These are phyloP conservation scores for Alternaria atra DNA, from an alignment of 2,329 filamentous ascomycete genomes.

Conservation along the genomic window DNA sequence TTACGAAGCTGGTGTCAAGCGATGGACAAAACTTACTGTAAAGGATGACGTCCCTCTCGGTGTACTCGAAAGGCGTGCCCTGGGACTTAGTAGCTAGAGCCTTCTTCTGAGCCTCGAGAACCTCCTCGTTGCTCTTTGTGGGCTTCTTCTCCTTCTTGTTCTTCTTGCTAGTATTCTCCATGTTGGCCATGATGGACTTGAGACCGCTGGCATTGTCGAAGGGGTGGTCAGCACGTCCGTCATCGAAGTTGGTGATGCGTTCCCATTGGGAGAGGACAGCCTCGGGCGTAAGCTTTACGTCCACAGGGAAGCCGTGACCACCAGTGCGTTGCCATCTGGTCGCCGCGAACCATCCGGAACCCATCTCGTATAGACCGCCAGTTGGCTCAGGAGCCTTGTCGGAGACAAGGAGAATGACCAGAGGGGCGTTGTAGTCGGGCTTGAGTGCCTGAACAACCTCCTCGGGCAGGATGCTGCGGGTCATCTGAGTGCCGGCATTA, in stretches of 20 bases:
- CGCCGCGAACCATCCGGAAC: conserved; percentile 89
- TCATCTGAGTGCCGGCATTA: conserved; percentile 96
- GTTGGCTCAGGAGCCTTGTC: conserved; percentile 89
- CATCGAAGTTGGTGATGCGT: conserved; percentile 85
- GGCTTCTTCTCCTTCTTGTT: conserved; percentile 56
- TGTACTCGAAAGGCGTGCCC: conserved; percentile 81
- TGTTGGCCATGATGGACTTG: conserved; percentile 83
- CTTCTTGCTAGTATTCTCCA: conserved; percentile 73
- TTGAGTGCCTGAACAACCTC: conserved; percentile 99
- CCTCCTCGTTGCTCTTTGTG: conserved; percentile 66
- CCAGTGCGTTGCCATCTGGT: conserved; percentile 95
- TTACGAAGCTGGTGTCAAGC: background rate
- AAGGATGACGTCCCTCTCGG: conserved; percentile 87
- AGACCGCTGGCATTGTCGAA: conserved; percentile 78
- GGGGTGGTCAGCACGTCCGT: conserved; percentile 87
- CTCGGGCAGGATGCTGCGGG: conserved; percentile 90
- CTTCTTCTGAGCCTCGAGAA: conserved; percentile 77
- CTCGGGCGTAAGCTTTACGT: conserved; percentile 81
- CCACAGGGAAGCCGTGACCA: conserved; percentile 89
- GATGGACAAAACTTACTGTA: conserved; percentile 67
- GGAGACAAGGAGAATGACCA: conserved; percentile 85
- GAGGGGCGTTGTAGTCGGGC: conserved; percentile 95
- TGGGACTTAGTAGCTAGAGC: conserved; percentile 76
- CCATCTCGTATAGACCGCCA: conserved; percentile 91
- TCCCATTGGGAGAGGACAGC: conserved; percentile 71